Base-by-base conservation (phyloP, 192 early-diverging fungal genomes). In the Mortierella antarctica region DNA sequence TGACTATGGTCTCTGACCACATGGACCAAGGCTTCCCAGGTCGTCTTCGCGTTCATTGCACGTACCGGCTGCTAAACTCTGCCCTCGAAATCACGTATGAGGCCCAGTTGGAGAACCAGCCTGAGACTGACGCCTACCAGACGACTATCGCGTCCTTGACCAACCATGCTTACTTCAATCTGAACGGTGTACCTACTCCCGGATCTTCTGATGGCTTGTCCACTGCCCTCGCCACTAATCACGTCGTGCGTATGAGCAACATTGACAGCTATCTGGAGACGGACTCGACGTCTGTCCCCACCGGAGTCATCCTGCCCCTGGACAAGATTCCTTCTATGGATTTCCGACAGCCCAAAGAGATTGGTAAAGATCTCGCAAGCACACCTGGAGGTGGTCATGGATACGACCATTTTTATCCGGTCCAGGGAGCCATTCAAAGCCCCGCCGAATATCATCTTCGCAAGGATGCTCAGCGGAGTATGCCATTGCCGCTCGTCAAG, bases 91-190 rank as follows among this genome's bases (percentile, higher is more conserved):
- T 91, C 8, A 85, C 88, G 6, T 87, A 89, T 64, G 59, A 76
- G 4, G 91, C 86, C 4, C 71, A 68, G 7, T 18, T 80, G 12
- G 77, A 71, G 5, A 39, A 41, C 8, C 11, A 40, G 7, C 9
- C 45, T 9, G n/a, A 46, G 12, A 40, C 6, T 8, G 75, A 87
- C 12, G 8, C 55, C 10, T 83, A 86, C 13, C 75, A 88, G 8
- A 61, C 75, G 5, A 94, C 92, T 0, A 78, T 93, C 49, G 75
- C 93, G 12, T 95, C 93, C 54, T 78, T 96, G 12, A 96, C 96
- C 12, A 94, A 92, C 82, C 96, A 98, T 73, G 83, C 93, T 17
- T 98, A 96, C 83, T 97, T 95, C 82, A 96, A 96, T 74, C 83
- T 98, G 44, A 88, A 93, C 47, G 95, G 96, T 18, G 84, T 91